Evolutionary conservation across 139 green algal genomes (phyloP).

Genomic region (Deuterostichococcus epilithicus): DNA sequence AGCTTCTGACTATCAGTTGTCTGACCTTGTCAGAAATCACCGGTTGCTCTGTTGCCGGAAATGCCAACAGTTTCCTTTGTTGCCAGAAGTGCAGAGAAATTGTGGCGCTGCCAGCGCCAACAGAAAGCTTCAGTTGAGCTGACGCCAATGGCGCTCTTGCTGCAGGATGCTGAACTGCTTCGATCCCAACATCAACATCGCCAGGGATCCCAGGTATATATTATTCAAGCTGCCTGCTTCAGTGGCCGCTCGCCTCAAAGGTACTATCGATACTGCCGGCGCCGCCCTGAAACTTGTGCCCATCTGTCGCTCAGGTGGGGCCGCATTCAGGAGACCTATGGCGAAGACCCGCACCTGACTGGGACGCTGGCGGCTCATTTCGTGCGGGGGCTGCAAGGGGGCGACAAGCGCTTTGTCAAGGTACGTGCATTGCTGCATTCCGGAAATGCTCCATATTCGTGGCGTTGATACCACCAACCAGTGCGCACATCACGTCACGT

Average conservation of each 20-base stretch:
- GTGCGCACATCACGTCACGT: neutral
- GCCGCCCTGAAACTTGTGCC: no score
- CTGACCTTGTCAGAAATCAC: neutral
- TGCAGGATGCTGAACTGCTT: constrained; percentile 38
- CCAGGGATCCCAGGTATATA: constrained; percentile 20
- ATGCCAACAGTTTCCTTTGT: neutral
- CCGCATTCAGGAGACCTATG: constrained; percentile 33
- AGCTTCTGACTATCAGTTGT: neutral
- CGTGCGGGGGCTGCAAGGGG: constrained; percentile 36
- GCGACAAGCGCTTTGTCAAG: constrained; percentile 27
- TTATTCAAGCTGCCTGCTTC: no score
- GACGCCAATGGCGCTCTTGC: neutral
- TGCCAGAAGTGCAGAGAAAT: no score
- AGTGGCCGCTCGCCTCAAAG: no score
- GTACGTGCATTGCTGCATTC: neutral
- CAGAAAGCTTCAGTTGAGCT: neutral
- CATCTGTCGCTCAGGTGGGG: no score
- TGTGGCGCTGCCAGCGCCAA: no score
- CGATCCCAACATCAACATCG: constrained; percentile 50
- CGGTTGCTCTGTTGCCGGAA: neutral
- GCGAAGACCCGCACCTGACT: constrained; percentile 44
- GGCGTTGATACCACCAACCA: neutral
- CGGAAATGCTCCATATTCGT: neutral
- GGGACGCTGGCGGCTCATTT: constrained; percentile 15
- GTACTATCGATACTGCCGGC: no score